Base-by-base conservation (phyloP, 148 eudicot genomes). In the Rhododendron kiyosumense region DNA sequence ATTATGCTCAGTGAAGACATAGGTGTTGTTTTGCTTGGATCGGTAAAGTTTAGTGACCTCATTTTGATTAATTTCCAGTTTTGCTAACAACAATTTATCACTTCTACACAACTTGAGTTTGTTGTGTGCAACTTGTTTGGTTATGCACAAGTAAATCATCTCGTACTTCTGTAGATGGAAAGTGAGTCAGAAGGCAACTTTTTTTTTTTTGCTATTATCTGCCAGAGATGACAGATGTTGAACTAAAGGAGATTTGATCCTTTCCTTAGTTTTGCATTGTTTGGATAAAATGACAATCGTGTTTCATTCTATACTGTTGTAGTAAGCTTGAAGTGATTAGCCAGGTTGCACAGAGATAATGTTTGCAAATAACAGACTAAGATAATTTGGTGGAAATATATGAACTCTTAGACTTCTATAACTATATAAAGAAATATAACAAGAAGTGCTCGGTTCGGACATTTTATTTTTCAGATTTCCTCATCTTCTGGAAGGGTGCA, bases 401-500 rank as follows among this genome's bases (percentile, higher is more conserved):
- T 81, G 46, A 82, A 14, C n/a, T 81, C 24, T 84, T 59, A 59
- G 65, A 20, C 65, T 59, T 59, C n/a, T 22, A 59, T 59, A 5
- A 59, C 65, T 7, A 1, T 59, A 20, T 22, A 20, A 20, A 6
- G 65, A 59, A 6, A 20, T 59, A 7, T 59, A 59, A 20, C 65
- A 20, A 17, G 63, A 57, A 22, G 65, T 59, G 65, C 65, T 59
- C 9, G 10, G 65, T 22, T 59, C 26, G 26, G n/a, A 67, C 71
- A 18, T 85, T 48, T 67, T 49, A 20, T 92, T 81, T 24, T 90
- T 32, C 88, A 97, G 99, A 85, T 93, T 86, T 94, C 94, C 86
- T 82, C 83, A 82, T 89, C 88, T 85, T 91, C 96, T 84, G 98
- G 98, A 86, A 95, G 93, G 88, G 84, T 97, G 91, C 98, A 95